Conservation (phyloP, 139 green algal genomes). For the Penium margaritaceum region DNA sequence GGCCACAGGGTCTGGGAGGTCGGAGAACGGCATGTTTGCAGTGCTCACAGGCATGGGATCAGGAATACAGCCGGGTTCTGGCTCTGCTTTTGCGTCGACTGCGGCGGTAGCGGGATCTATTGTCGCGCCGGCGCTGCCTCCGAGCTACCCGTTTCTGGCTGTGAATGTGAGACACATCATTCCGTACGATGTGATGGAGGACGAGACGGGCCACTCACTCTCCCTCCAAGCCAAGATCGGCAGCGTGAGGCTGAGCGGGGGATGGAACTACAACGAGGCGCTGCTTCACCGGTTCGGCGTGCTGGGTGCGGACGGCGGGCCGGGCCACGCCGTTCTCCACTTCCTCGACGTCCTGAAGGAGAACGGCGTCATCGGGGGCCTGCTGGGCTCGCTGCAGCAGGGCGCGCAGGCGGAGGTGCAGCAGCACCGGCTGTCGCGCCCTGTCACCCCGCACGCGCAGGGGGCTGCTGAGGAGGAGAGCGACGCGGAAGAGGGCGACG, state of each 20-base stretch:
- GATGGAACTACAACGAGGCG: slow-evolving; percentile 46
- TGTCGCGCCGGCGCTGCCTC: no score
- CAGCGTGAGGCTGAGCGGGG: slow-evolving; percentile 30
- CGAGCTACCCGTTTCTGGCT: no score
- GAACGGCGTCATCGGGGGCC: not conserved
- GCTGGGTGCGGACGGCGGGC: slow-evolving; percentile 3
- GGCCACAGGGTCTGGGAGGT: no score
- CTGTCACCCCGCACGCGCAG: no score
- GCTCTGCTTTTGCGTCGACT: no score
- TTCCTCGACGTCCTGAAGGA: slow-evolving; percentile 14
- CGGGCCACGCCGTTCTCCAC: slow-evolving; percentile 12
- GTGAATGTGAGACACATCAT: slow-evolving; percentile 29
- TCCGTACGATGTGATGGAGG: slow-evolving; percentile 6
- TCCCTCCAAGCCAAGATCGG: slow-evolving; percentile 22
- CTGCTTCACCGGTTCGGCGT: slow-evolving; percentile 26
- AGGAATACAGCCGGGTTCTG: no score
- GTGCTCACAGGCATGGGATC: no score
- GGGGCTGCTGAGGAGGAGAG: no score
- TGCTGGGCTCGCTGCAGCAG: not conserved
- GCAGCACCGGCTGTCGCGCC: slow-evolving; percentile 1
- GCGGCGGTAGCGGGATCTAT: no score
- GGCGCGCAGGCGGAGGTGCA: not conserved
- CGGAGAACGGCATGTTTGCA: no score
- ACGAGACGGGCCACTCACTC: slow-evolving; percentile 7
- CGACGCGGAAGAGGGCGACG: no score